Base-by-base conservation (phyloP, 257 asterid genomes). In the Eustoma russellianum region DNA sequence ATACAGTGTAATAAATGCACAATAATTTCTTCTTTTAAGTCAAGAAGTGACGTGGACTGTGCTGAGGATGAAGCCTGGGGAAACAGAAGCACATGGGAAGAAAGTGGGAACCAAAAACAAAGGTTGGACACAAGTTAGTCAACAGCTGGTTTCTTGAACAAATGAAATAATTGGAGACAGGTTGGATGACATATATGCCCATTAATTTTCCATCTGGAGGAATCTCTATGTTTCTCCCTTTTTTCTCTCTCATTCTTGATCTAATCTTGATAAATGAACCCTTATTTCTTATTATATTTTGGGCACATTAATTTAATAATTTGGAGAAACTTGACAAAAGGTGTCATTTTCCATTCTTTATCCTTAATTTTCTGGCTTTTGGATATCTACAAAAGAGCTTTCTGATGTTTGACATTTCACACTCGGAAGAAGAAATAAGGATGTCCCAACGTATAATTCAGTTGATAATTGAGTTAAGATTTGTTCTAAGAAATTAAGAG, bases 141-240 rank as follows among this genome's bases (percentile, higher is more conserved):
- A 45, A 74, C 93, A 82, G 88, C 93, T 82, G 88, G 81, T 60
- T 52, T 38, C 12, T 52, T 67, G 61, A 70, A 72, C 70, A 70
- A 66, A 70, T 80, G 85, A 74, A 66, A 68, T 78, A 86, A 82
- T 82, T 79, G 93, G 75, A 57, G 84, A 82, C 93, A 77, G 81
- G 72, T 76, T 73, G 88, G 85, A 74, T 72, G 70, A 62, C 80
- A 67, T 71, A 73, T 60, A 80, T 67, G 66, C 73, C 64, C 75
- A 77, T 73, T 79, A 74, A 76, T 67, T 78, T 59, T 77, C 75
- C 64, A 81, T 74, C 80, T 58, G 75, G 76, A 70, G 83, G 83
- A 78, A 84, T 65, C 77, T 73, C 51, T 68, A 59, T 66, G 52
- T 63, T 56, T 56, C 55, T 47, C 5, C 41, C 61, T 50, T 9